Evolutionary conservation across 768 basidiomycete genomes (phyloP).

Genomic region (Pleurotus djamor): DNA sequence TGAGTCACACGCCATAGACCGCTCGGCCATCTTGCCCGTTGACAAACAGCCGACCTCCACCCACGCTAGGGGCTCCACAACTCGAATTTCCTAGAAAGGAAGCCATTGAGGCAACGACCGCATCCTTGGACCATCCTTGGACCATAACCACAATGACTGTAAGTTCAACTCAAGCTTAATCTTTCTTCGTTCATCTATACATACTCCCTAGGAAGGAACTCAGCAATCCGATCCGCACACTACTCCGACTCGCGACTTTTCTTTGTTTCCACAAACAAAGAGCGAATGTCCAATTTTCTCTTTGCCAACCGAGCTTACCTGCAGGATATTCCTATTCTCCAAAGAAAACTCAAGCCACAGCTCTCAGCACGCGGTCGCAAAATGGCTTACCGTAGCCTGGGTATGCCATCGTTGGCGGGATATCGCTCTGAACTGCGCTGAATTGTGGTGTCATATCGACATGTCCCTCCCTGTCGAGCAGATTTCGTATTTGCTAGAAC

Average conservation of each 20-base stretch:
- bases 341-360: not conserved
- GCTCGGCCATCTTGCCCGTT: slow-evolving; percentile 17
- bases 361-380: not conserved
- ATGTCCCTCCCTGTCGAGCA: not conserved
- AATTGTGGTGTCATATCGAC: not conserved
- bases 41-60: not conserved
- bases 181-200: too few species aligned
- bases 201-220: too few species aligned
- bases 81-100: too few species aligned
- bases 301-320: not conserved
- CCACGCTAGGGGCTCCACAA: too few species aligned
- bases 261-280: not conserved
- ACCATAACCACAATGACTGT: too few species aligned
- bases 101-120: too few species aligned
- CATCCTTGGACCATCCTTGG: too few species aligned
- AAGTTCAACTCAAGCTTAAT: too few species aligned
- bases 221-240: too few species aligned
- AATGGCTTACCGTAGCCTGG: not conserved
- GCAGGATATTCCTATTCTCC: not conserved
- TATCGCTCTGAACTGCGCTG: not conserved
- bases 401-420: not conserved
- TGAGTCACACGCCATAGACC: slow-evolving; percentile 23
- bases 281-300: not conserved
- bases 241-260: too few species aligned
- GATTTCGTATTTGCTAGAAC: not conserved